A percentile compares a stretch with the other conserved stretches of the same genome.
These are phyloP conservation scores for Insectozyma bohioensis DNA, from an alignment of 1,139 yeast genomes.

Conservation along the genomic window DNA sequence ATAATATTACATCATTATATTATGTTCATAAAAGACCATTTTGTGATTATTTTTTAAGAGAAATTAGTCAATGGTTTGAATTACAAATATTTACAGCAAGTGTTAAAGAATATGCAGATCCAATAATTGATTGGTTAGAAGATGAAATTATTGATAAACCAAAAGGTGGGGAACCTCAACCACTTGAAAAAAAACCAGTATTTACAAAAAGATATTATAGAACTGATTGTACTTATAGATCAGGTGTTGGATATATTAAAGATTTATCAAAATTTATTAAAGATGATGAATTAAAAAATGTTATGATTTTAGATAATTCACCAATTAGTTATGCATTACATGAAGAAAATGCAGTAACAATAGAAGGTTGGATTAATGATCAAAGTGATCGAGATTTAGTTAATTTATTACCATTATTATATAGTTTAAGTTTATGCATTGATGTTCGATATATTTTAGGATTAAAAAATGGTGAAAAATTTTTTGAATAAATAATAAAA, in stretches of 20 bases:
- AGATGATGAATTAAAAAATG: conserved; percentile 64
- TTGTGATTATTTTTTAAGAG: conserved; percentile 79
- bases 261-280: conserved; percentile 59
- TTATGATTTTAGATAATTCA: conserved; percentile 85
- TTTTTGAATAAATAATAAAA: conserved; percentile 41
- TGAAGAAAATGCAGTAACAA: conserved; percentile 83
- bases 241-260: conserved; percentile 85
- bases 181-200: conserved; percentile 11
- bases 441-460: conserved; percentile 86
- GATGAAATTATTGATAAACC: conserved; percentile 30
- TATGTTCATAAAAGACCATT: conserved; percentile 90
- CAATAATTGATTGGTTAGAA: conserved; percentile 85
- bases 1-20: conserved; percentile 71
- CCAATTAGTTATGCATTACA: conserved; percentile 86
- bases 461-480: conserved; percentile 72
- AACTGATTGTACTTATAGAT: conserved; percentile 71
- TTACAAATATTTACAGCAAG: conserved; percentile 91
- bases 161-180: conserved; percentile 7
- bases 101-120: conserved; percentile 94
- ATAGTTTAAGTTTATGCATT: conserved; percentile 74
- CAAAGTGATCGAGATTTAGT: conserved; percentile 82
- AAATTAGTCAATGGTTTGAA: conserved; percentile 85
- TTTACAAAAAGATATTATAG: conserved; percentile 73
- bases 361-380: conserved; percentile 98
- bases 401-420: conserved; percentile 76